Conservation (phyloP, 2,329 filamentous ascomycete species). For the Ophiocordyceps polyrhachis-furcata region DNA sequence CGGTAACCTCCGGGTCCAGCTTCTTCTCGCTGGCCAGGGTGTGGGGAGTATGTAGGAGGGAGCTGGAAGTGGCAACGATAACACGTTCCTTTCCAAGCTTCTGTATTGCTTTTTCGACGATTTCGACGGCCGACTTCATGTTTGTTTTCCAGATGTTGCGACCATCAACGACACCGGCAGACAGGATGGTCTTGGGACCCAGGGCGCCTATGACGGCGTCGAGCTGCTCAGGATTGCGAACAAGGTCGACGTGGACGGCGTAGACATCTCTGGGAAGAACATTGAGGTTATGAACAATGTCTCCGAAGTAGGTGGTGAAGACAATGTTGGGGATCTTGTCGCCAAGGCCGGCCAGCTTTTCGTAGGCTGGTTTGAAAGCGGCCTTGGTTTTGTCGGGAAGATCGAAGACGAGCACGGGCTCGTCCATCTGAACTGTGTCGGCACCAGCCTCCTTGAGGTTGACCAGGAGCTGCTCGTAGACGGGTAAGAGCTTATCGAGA, state of each 20-base stretch:
- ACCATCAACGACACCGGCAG: slow-evolving; percentile 90
- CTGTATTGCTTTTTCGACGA: slow-evolving; percentile 75
- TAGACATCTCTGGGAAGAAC: slow-evolving; percentile 63
- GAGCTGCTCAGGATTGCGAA: slow-evolving; percentile 96
- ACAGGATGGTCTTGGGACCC: slow-evolving; percentile 76
- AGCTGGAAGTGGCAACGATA: slow-evolving; percentile 91
- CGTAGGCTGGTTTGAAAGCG: slow-evolving; percentile 95
- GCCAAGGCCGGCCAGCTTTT: slow-evolving; percentile 64
- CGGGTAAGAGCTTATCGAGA: slow-evolving; percentile 78
- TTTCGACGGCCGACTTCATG: slow-evolving; percentile 87
- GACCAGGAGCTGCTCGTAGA: slow-evolving; percentile 83
- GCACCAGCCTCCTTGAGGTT: slow-evolving; percentile 94
- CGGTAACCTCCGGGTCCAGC: slow-evolving; percentile 76
- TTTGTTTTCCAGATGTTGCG: slow-evolving; percentile 99
- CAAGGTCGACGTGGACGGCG: slow-evolving; percentile 85
- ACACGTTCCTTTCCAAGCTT: slow-evolving; percentile 95
- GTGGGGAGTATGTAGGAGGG: slow-evolving; percentile 95
- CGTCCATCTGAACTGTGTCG: slow-evolving; percentile 94
- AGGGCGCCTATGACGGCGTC: slow-evolving; percentile 67
- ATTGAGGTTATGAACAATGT: slow-evolving; percentile 98
- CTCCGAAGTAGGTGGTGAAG: slow-evolving; percentile 96
- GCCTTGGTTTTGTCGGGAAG: slow-evolving; percentile 77
- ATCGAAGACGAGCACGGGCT: slow-evolving; percentile 93
- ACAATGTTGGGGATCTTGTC: slow-evolving; percentile 71
- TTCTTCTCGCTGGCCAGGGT: slow-evolving; percentile 98